These are phyloP conservation scores for Yarrowia osloensis DNA, from an alignment of 805 yeast species.

Conservation along the genomic window DNA sequence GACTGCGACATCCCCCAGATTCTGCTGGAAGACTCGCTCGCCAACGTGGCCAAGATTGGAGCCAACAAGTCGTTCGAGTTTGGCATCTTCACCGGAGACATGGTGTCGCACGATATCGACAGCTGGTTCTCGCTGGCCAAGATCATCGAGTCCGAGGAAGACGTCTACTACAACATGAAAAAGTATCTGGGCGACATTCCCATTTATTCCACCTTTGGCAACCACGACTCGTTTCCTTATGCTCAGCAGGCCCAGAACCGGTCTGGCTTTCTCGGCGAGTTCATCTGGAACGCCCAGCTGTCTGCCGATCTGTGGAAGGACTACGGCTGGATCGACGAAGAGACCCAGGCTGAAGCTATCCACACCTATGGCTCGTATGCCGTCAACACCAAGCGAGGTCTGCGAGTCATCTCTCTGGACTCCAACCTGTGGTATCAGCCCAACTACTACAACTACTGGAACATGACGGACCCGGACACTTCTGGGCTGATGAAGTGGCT, in stretches of 20 bases:
- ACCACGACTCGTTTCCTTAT: conserved; percentile 73
- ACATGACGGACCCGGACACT: conserved; percentile 54
- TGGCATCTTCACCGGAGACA: conserved; percentile 70
- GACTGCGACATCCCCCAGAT: conserved; percentile 69
- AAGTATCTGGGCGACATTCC: conserved; percentile 53
- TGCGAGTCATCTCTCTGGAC: conserved; percentile 63
- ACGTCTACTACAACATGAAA: conserved; percentile 56
- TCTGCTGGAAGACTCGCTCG: conserved; percentile 59
- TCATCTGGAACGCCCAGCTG: conserved; percentile 51
- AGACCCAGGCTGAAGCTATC: conserved; percentile 38
- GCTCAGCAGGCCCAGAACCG: conserved; percentile 62
- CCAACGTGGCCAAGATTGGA: conserved; percentile 47
- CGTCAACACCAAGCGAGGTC: conserved; percentile 55
- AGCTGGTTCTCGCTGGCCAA: conserved; percentile 51
- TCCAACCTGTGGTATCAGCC: conserved; percentile 67
- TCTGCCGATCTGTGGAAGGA: conserved; percentile 54
- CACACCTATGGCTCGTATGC: conserved; percentile 61
- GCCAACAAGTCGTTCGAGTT: conserved; percentile 52
- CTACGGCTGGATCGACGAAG: conserved; percentile 49
- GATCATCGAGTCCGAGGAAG: conserved; percentile 55
- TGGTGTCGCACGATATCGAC: conserved; percentile 61
- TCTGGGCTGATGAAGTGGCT: conserved; percentile 66
- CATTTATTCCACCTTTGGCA: conserved; percentile 64
- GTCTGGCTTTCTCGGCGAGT: conserved; percentile 49
- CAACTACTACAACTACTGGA: conserved; percentile 59